Conservation (phyloP, 1,284 basidiomycete species). For the Puccinia horiana region DNA sequence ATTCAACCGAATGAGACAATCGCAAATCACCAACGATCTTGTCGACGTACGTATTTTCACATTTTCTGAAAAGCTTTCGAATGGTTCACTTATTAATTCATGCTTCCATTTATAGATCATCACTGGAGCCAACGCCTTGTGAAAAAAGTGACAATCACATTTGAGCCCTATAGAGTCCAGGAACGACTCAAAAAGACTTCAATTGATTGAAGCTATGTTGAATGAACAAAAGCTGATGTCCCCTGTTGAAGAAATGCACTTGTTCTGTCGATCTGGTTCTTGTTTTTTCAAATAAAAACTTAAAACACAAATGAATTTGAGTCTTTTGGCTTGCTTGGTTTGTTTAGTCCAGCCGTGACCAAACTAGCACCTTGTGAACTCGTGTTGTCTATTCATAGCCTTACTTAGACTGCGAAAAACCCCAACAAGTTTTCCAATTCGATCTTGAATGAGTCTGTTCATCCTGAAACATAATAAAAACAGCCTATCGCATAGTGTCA, state of each 20-base stretch:
- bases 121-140: slow-evolving; percentile 50
- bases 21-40: slow-evolving; percentile 49
- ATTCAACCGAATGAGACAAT: slow-evolving; percentile 50
- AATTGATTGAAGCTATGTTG: background rate
- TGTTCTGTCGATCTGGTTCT: slow-evolving; percentile 1
- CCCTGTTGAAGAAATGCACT: background rate
- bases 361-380: background rate
- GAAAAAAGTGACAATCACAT: background rate
- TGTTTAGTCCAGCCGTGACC: background rate
- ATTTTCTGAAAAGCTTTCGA: background rate
- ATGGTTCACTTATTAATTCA: background rate
- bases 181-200: background rate
- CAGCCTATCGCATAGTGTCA: no score
- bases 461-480: background rate
- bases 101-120: slow-evolving; percentile 38
- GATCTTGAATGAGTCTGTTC: background rate
- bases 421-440: background rate
- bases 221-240: background rate
- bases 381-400: background rate
- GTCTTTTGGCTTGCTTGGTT: background rate
- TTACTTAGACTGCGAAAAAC: background rate
- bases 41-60: slow-evolving; percentile 40
- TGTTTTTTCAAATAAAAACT: slow-evolving; percentile 1
- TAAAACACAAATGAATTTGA: background rate
- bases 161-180: background rate